Base-by-base conservation (phyloP, 2,329 filamentous ascomycete genomes). In the Fusarium caatingaense region DNA sequence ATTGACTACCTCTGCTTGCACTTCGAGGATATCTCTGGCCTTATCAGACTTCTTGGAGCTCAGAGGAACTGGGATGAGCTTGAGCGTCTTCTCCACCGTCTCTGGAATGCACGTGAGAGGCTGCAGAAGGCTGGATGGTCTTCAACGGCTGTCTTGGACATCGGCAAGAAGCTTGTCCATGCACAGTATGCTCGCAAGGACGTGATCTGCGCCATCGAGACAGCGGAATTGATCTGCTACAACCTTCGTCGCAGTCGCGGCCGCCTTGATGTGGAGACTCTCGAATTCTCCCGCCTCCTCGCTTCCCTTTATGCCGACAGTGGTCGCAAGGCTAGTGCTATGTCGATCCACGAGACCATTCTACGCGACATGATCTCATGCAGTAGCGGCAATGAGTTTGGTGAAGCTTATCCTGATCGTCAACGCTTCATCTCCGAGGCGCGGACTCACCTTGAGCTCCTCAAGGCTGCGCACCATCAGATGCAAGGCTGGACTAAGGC, bases 41-140 rank as follows among this genome's bases (percentile, higher is more conserved):
- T 86, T 3, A 78, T 85, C 28, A 79, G 79, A 12, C 76, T 87
- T 6, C 78, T 87, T 3, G 84, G 84, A 30, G 80, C 82, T 25
- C 83, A 86, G 60, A 73, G 79, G 59, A 83, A 85, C 71, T 84
- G 80, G 62, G 73, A 76, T 21, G 83, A 84, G 51, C 80, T 85
- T 13, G 83, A 85, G 68, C 71, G 6, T 4, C 58, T 76, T 0
- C 71, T 76, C 8, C 48, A 55, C 8, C 69, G 64, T 15, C 66
- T 76, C 25, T 76, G 74, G 75, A 25, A 47, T 8, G 51, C 63
- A 7, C 69, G 73, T 6, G 74, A 76, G 47, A 60, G 54, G 12
- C 47, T 75, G 23, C 66, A 74, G 32, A 66, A 46, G 28, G 47
- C 56, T 18, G 67, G 73, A 16, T 75, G 72, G 72, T 73, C 73